Conservation (phyloP, 768 basidiomycete genomes). For the Kwoniella bestiolae region DNA sequence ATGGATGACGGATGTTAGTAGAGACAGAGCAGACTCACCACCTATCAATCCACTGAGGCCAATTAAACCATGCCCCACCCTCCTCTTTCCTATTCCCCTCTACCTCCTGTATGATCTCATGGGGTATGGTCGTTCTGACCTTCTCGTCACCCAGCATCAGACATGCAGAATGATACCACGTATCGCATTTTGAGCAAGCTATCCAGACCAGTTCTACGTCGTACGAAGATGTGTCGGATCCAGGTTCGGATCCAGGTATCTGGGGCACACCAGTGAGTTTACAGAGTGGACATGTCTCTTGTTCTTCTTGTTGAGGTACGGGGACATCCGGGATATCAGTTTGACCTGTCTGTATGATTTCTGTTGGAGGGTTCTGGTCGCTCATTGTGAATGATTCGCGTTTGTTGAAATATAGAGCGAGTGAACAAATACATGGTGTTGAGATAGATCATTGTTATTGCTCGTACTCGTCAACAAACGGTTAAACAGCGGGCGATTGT, state of each 20-base stretch:
- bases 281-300: slow-evolving; percentile 31
- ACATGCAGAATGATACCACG: slow-evolving; percentile 53
- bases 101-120: slow-evolving; percentile 23
- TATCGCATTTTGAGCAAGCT: slow-evolving; percentile 46
- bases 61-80: slow-evolving; percentile 42
- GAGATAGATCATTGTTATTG: too few species aligned
- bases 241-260: slow-evolving; percentile 26
- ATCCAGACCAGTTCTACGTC: slow-evolving; percentile 41
- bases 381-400: neutral
- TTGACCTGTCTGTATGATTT: neutral
- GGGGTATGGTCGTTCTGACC: slow-evolving; percentile 30
- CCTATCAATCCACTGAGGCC: slow-evolving; percentile 42
- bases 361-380: neutral
- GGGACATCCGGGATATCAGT: neutral
- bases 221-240: neutral
- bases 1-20: neutral
- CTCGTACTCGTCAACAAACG: too few species aligned
- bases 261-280: slow-evolving; percentile 24
- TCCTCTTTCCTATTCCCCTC: slow-evolving; percentile 14
- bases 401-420: neutral
- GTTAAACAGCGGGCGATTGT: too few species aligned
- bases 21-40: slow-evolving; percentile 37
- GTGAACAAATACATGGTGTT: too few species aligned
- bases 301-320: neutral
- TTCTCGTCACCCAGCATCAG: slow-evolving; percentile 30